These are phyloP conservation scores for Nadsonia starkeyi-henricii DNA, from an alignment of 1,139 yeast genomes.

Conservation along the genomic window DNA sequence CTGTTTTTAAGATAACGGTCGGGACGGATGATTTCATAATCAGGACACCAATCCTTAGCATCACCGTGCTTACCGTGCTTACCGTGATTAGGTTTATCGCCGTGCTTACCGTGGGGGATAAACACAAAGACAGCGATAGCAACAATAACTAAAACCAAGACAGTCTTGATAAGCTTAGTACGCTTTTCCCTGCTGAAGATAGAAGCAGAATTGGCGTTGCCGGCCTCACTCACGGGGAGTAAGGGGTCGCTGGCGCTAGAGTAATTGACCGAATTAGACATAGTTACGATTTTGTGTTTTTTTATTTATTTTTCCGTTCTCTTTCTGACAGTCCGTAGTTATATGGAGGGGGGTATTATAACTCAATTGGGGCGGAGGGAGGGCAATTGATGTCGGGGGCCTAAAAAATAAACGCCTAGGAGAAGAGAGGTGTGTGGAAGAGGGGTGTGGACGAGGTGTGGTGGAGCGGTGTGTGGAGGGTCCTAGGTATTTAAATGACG, in stretches of 20 bases:
- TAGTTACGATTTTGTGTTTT: background rate
- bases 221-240: background rate
- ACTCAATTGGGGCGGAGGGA: too few relatives aligned
- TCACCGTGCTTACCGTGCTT: background rate
- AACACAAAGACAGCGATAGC: background rate
- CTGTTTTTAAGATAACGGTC: background rate
- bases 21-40: background rate
- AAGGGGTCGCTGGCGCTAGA: background rate
- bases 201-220: background rate
- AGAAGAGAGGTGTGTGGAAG: too few relatives aligned
- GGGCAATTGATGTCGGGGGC: too few relatives aligned
- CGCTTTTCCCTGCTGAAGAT: background rate
- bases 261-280: background rate
- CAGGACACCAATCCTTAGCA: background rate
- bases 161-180: background rate
- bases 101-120: too few relatives aligned
- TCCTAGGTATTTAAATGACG: too few relatives aligned
- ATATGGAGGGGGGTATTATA: too few relatives aligned
- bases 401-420: too few relatives aligned
- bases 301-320: background rate
- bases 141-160: background rate
- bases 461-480: too few relatives aligned
- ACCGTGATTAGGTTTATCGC: too few relatives aligned
- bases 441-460: too few relatives aligned
- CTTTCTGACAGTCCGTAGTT: too few relatives aligned